Evolutionary conservation across 2,329 filamentous ascomycete species (phyloP).

Genomic region (Epichloe festucae): DNA sequence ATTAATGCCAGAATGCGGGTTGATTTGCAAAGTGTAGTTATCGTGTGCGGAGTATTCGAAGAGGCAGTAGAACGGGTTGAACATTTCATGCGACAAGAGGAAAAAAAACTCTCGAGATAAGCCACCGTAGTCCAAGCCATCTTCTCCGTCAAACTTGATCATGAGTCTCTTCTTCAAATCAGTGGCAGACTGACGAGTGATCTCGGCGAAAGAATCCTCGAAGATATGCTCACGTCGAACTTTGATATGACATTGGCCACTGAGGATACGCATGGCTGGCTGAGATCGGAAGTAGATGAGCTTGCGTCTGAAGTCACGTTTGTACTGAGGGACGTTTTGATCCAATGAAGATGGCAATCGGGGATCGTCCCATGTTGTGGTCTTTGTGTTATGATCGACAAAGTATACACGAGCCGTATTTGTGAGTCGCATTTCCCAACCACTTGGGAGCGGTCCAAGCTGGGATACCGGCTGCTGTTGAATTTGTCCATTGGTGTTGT

Average conservation of each 20-base stretch:
- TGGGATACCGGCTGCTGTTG: slow-evolving; percentile 97
- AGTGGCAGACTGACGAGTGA: slow-evolving; percentile 88
- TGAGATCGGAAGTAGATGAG: slow-evolving; percentile 99
- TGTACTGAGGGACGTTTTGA: slow-evolving; percentile 98
- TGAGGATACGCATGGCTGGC: slow-evolving; percentile 86
- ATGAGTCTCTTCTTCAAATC: slow-evolving; percentile 97
- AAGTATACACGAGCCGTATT: slow-evolving; percentile 98
- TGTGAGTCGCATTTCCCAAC: slow-evolving; percentile 98
- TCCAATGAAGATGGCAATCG: slow-evolving; percentile 89
- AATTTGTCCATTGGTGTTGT: slow-evolving; percentile 72
- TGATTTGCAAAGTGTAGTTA: slow-evolving; percentile 99
- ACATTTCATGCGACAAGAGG: slow-evolving; percentile 98
- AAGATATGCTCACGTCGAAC: slow-evolving; percentile 94
- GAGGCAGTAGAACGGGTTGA: slow-evolving; percentile 98
- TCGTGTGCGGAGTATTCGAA: slow-evolving; percentile 99
- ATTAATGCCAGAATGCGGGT: slow-evolving; percentile 97
- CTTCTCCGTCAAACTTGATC: slow-evolving; percentile 99
- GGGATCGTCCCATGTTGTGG: slow-evolving; percentile 97
- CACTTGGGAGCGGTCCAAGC: slow-evolving; percentile 84
- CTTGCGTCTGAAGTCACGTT: slow-evolving; percentile 96
- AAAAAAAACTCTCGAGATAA: slow-evolving; percentile 99
- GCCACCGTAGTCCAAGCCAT: slow-evolving; percentile 94
- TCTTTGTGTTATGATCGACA: slow-evolving; percentile 99
- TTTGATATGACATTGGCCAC: slow-evolving; percentile 96
- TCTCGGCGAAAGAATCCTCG: slow-evolving; percentile 96